These are phyloP conservation scores for Pyricularia pennisetigena DNA, from an alignment of 2,329 filamentous ascomycete genomes.

Conservation along the genomic window DNA sequence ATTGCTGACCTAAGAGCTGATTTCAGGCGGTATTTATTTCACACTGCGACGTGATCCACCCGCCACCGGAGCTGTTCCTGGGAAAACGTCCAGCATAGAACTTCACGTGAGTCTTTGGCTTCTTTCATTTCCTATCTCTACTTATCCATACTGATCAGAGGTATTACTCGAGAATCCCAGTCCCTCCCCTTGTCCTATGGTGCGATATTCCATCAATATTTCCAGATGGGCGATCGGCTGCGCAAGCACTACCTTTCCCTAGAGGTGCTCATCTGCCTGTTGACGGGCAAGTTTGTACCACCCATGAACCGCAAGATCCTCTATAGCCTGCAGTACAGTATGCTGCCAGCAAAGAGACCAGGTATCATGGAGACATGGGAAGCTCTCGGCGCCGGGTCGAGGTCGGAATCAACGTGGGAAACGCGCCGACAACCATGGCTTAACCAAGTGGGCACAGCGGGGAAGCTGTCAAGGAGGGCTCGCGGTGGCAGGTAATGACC, in stretches of 20 bases:
- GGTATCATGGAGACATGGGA: slow-evolving; percentile 82
- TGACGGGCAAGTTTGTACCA: slow-evolving; percentile 86
- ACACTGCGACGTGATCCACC: slow-evolving; percentile 66
- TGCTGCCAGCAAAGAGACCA: slow-evolving; percentile 76
- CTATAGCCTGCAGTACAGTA: slow-evolving; percentile 95
- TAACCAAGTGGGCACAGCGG: not conserved
- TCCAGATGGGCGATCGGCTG: slow-evolving; percentile 84
- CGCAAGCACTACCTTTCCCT: slow-evolving; percentile 92
- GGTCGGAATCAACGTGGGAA: slow-evolving; percentile 21
- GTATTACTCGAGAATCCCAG: slow-evolving; percentile 27
- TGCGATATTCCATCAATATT: slow-evolving; percentile 97
- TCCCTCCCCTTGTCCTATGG: slow-evolving; percentile 81
- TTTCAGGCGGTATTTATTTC: slow-evolving; percentile 71
- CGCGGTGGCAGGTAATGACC: not conserved
- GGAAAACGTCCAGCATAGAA: slow-evolving; percentile 65
- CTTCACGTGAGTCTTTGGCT: slow-evolving; percentile 55
- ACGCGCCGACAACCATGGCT: slow-evolving; percentile 13
- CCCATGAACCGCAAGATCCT: slow-evolving; percentile 91
- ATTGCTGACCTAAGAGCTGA: not conserved
- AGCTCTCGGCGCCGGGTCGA: slow-evolving; percentile 29
- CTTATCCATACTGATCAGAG: not conserved
- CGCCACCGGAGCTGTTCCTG: slow-evolving; percentile 29
- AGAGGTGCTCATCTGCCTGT: slow-evolving; percentile 74
- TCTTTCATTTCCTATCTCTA: not conserved
- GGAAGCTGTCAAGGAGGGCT: not conserved